Evolutionary conservation across 352 stramenopile species (phyloP).

Genomic region (Pythium rhizo-oryzae): DNA sequence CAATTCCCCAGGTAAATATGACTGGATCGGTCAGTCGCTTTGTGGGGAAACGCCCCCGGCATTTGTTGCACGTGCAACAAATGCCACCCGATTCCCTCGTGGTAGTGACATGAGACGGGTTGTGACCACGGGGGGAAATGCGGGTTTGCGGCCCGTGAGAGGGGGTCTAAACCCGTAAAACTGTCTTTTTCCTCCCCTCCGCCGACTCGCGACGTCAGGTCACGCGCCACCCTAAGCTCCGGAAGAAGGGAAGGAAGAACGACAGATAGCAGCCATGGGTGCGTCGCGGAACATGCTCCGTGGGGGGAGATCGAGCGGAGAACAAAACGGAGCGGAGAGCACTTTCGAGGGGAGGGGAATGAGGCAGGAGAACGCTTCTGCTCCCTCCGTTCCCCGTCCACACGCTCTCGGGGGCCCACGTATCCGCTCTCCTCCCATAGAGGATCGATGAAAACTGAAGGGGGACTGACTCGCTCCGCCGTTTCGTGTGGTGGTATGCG

Average conservation of each 20-base stretch:
- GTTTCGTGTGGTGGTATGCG: background rate
- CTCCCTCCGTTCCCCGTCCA: background rate
- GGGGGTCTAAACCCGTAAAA: slow-evolving; percentile 16
- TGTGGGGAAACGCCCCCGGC: background rate
- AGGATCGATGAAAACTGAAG: background rate
- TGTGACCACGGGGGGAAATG: background rate
- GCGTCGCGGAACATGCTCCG: background rate
- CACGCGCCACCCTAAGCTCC: slow-evolving; percentile 15
- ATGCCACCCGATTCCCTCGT: background rate
- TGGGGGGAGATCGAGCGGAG: background rate
- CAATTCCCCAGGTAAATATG: too few species aligned
- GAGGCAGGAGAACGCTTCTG: background rate
- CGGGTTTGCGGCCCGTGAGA: background rate
- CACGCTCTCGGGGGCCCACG: too few species aligned
- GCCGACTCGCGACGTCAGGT: slow-evolving; percentile 18
- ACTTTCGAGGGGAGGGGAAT: background rate
- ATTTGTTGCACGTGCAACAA: slow-evolving; percentile 11
- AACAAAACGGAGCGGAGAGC: background rate
- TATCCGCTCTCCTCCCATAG: too few species aligned
- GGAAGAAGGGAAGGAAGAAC: slow-evolving; percentile 20
- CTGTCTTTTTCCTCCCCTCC: slow-evolving; percentile 33
- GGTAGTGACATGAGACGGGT: background rate
- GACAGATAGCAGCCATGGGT: slow-evolving; percentile 19
- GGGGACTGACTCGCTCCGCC: background rate
- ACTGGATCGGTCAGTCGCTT: background rate